Conservation (phyloP, 176 grass and related monocot genomes). For the Poa annua region DNA sequence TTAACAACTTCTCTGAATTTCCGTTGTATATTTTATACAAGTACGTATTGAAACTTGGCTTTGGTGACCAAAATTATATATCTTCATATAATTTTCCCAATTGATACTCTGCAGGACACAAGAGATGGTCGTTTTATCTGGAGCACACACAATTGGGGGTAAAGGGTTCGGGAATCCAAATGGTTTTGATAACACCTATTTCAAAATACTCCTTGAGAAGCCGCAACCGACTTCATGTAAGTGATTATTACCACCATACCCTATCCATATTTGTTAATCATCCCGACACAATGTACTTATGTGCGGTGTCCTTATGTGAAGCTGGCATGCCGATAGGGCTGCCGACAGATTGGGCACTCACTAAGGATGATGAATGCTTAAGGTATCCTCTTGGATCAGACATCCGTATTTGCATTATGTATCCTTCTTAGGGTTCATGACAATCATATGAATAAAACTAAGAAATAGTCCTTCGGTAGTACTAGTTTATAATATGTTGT, state of each 20-base stretch:
- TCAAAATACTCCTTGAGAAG: slow-evolving; percentile 84
- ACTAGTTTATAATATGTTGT: not conserved
- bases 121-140: slow-evolving; percentile 81
- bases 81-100: not conserved
- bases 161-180: slow-evolving; percentile 84
- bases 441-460: not conserved
- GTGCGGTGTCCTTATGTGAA: slow-evolving; percentile 42
- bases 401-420: not conserved
- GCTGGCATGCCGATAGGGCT: slow-evolving; percentile 79
- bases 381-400: slow-evolving; percentile 49
- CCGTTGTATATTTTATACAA: not conserved
- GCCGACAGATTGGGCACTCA: slow-evolving; percentile 73
- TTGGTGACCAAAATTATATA: not conserved
- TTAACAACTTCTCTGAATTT: slow-evolving; percentile 23
- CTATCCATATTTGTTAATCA: slow-evolving; percentile 1
- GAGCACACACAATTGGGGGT: slow-evolving; percentile 87
- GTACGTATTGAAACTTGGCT: not conserved
- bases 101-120: slow-evolving; percentile 51
- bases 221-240: slow-evolving; percentile 69
- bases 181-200: slow-evolving; percentile 81
- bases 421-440: not conserved
- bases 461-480: not conserved
- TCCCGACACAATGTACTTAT: slow-evolving; percentile 20
- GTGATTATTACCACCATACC: slow-evolving; percentile 11
- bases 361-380: slow-evolving; percentile 88